A percentile compares a stretch with the other conserved stretches of the same genome.
Conservation (phyloP, 108 stramenopile species). For the Poteriospumella lacustris region DNA sequence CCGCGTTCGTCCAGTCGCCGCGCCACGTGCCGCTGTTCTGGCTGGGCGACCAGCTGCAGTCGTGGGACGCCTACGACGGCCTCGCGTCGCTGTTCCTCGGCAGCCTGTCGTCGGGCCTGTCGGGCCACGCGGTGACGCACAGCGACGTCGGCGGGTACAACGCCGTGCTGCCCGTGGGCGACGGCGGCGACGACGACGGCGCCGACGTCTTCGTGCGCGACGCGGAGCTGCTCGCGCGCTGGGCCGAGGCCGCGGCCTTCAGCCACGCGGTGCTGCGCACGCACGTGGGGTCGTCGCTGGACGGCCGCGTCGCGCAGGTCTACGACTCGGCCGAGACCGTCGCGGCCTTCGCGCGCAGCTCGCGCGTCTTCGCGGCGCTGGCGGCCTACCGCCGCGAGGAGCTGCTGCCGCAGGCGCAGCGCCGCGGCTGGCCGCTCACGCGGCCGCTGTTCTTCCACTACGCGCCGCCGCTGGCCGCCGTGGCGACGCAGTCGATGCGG, state of each 20-base stretch:
- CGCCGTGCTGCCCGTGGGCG: no score
- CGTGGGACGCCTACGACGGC: slow-evolving; percentile 42
- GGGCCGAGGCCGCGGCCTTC: slow-evolving; percentile 58
- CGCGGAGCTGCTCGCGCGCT: slow-evolving; percentile 52
- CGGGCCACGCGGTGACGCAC: slow-evolving; percentile 50
- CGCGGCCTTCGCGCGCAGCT: slow-evolving; percentile 43
- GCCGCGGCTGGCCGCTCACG: no score
- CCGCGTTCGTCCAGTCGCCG: slow-evolving; percentile 44
- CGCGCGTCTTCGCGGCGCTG: slow-evolving; percentile 43
- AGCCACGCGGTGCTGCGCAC: slow-evolving; percentile 49
- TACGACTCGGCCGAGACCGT: slow-evolving; percentile 42
- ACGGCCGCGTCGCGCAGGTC: slow-evolving; percentile 25
- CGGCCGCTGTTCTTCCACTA: no score
- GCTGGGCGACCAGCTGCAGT: slow-evolving; percentile 41
- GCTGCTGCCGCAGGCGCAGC: no score
- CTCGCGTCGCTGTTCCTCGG: slow-evolving; percentile 44
- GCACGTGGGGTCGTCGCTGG: slow-evolving; percentile 36
- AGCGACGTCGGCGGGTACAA: slow-evolving; percentile 44
- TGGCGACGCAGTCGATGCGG: no score
- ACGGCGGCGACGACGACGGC: slow-evolving; percentile 26
- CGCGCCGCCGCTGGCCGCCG: no score
- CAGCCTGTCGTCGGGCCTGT: slow-evolving; percentile 49
- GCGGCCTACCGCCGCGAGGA: slow-evolving; percentile 34
- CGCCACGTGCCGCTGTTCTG: slow-evolving; percentile 38
- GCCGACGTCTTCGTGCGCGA: slow-evolving; percentile 30